Conservation (phyloP, 2,329 filamentous ascomycete genomes). For the Boeremia lycopersici region DNA sequence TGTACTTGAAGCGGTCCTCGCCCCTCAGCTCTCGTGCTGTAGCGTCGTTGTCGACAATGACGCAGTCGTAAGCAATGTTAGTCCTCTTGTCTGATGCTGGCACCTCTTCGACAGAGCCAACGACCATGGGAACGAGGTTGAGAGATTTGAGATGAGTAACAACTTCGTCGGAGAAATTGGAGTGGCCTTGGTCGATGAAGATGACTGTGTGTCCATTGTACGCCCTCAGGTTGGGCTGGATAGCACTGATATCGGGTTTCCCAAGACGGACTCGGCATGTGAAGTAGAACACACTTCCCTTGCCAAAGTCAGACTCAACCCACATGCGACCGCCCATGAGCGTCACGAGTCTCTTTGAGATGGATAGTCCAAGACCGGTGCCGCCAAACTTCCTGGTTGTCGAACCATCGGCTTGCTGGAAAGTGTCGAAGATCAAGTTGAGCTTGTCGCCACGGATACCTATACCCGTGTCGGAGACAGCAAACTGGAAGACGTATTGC, state of each 20-base stretch:
- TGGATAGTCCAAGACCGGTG: slow-evolving; percentile 90
- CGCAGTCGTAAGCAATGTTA: slow-evolving; percentile 82
- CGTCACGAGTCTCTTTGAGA: slow-evolving; percentile 92
- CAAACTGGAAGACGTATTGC: slow-evolving; percentile 94
- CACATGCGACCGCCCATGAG: slow-evolving; percentile 96
- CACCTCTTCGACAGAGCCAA: slow-evolving; percentile 75
- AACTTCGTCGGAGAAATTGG: slow-evolving; percentile 76
- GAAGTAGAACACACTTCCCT: slow-evolving; percentile 95
- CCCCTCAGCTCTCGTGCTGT: slow-evolving; percentile 84
- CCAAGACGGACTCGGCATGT: slow-evolving; percentile 90
- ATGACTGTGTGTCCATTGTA: slow-evolving; percentile 92
- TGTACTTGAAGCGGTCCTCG: slow-evolving; percentile 96
- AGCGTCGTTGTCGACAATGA: slow-evolving; percentile 92
- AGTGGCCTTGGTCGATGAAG: slow-evolving; percentile 91
- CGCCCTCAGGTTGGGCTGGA: slow-evolving; percentile 83
- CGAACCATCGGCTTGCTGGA: slow-evolving; percentile 96
- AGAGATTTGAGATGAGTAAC: slow-evolving; percentile 77
- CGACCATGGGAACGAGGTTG: slow-evolving; percentile 80
- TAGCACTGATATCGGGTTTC: slow-evolving; percentile 75
- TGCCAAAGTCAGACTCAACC: slow-evolving; percentile 91
- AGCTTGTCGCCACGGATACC: slow-evolving; percentile 95
- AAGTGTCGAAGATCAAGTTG: slow-evolving; percentile 97
- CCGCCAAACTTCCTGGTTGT: slow-evolving; percentile 96
- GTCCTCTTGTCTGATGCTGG: slow-evolving; percentile 56
- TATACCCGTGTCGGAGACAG: slow-evolving; percentile 94